phyloP scores from a whole-genome alignment of 495 filamentous ascomycete genomes.

The Trichoderma erinaceum region DNA sequence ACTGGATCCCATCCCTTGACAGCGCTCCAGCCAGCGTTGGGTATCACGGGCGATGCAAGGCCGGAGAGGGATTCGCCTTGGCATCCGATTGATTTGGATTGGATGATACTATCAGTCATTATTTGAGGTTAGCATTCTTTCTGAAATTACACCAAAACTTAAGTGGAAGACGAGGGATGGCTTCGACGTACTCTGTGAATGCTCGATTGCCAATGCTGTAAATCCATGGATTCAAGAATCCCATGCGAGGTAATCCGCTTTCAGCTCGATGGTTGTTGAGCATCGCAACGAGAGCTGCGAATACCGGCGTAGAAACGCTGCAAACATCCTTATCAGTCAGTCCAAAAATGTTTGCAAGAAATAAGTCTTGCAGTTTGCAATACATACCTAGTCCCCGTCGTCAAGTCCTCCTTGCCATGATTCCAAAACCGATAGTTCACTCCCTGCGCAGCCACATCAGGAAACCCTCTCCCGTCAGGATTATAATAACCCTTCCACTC shows the following conservation, averaged over 20 bases:
- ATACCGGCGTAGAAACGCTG: conserved; percentile 53
- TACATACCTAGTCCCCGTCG: conserved; percentile 23
- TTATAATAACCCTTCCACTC: conserved; percentile 38
- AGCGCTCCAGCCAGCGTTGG: conserved; percentile 24
- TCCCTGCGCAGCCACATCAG: conserved; percentile 62
- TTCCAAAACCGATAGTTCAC: conserved; percentile 31
- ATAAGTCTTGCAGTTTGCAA: background rate
- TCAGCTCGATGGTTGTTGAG: conserved; percentile 58
- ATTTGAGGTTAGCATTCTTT: background rate
- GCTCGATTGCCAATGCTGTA: conserved; percentile 44
- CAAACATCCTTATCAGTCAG: background rate
- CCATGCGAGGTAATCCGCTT: conserved; percentile 46
- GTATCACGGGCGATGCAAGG: conserved; percentile 17
- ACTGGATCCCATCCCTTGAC: conserved; percentile 26
- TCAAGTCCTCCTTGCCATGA: conserved; percentile 20
- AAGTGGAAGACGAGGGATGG: background rate
- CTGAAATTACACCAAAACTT: background rate
- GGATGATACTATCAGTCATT: conserved; percentile 30
- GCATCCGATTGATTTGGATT: conserved; percentile 51
- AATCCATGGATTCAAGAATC: conserved; percentile 66
- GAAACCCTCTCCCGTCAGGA: conserved; percentile 58
- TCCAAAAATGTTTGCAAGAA: background rate
- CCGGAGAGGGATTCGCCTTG: conserved; percentile 23
- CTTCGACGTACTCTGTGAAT: conserved; percentile 41
- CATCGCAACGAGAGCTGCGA: conserved; percentile 53